A percentile compares a stretch with the other conserved stretches of the same genome.
Conservation (phyloP, 2,329 filamentous ascomycete species). For the Fusarium austroafricanum region DNA sequence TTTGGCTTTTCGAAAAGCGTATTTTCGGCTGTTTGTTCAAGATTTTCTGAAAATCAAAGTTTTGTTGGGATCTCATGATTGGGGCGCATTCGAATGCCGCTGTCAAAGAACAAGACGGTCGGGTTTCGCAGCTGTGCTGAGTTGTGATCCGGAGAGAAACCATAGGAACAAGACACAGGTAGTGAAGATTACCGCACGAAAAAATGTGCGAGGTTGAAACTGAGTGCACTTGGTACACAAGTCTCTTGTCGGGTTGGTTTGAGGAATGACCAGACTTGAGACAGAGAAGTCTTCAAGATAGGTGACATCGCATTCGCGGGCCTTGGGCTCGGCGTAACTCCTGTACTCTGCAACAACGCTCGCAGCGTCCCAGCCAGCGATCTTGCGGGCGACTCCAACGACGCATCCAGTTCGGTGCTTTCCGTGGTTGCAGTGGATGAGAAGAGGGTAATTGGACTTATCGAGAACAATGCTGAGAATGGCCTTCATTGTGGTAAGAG, state of each 20-base stretch:
- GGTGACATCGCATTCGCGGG: constrained; percentile 68
- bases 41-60: neutral
- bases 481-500: constrained; percentile 72
- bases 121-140: constrained; percentile 36
- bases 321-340: constrained; percentile 70
- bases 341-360: constrained; percentile 79
- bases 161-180: constrained; percentile 58
- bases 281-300: constrained; percentile 66
- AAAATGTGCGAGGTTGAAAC: constrained; percentile 53
- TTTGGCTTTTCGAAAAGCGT: neutral
- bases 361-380: constrained; percentile 73
- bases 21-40: constrained; percentile 1
- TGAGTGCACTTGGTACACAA: constrained; percentile 32
- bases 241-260: neutral
- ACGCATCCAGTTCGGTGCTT: constrained; percentile 94
- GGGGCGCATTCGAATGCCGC: neutral
- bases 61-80: neutral
- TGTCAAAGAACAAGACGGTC: constrained; percentile 28
- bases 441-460: constrained; percentile 78
- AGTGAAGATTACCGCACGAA: constrained; percentile 58
- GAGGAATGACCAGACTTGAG: constrained; percentile 49
- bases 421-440: constrained; percentile 95
- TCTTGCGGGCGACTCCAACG: constrained; percentile 81
- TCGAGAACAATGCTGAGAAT: constrained; percentile 80
- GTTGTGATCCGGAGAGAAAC: constrained; percentile 53